Percentiles rank a stretch among this genome's conserved stretches.
phyloP scores from a whole-genome alignment of 73 alveolate genomes.

The Symbiodinium natans region DNA sequence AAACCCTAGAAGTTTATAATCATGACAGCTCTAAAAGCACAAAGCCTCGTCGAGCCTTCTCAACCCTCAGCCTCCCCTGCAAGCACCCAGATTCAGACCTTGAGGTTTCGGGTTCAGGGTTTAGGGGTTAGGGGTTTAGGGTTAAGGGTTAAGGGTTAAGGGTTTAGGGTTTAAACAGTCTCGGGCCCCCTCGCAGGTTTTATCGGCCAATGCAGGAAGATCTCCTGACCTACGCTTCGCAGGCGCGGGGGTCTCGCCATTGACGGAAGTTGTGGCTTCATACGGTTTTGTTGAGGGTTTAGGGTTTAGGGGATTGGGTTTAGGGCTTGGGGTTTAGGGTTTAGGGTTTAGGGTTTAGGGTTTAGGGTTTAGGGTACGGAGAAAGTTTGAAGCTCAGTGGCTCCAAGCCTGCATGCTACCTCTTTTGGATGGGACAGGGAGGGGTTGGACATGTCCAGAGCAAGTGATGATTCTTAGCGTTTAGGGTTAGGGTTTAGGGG shows the following conservation, averaged over 20 bases:
- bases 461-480: no score
- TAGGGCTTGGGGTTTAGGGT: neutral
- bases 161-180: neutral
- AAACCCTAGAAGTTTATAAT: no score
- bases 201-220: slow-evolving; percentile 74
- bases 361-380: neutral
- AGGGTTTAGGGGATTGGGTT: neutral
- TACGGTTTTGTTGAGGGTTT: neutral
- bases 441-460: no score
- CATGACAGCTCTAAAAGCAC: no score
- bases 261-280: neutral
- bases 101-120: no score
- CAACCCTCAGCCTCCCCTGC: no score
- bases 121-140: neutral
- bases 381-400: no score
- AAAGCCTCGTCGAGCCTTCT: no score
- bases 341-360: neutral
- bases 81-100: no score
- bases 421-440: no score
- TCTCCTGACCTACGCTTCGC: slow-evolving; percentile 62
- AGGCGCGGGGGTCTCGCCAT: neutral
- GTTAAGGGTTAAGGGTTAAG: neutral
- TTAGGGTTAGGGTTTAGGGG: no score
- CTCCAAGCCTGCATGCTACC: no score
- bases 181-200: slow-evolving; percentile 38